phyloP scores from a whole-genome alignment of 1,284 basidiomycete genomes.

The Sporisorium exsertum region DNA sequence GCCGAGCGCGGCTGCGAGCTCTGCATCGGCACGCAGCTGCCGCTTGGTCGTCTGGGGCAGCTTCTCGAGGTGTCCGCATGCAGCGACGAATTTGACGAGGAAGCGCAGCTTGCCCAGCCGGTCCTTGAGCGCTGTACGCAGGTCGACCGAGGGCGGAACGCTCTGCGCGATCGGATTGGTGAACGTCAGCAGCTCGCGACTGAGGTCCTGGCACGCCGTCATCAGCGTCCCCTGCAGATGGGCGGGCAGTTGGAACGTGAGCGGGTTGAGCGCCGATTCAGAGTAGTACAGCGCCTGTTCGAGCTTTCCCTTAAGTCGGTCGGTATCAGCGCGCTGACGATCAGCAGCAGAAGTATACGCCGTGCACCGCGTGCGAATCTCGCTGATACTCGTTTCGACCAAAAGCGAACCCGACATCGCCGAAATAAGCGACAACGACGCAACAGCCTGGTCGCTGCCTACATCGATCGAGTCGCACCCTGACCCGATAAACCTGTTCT shows the following conservation, averaged over 20 bases:
- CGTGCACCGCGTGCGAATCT: constrained; percentile 38
- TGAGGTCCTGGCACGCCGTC: constrained; percentile 78
- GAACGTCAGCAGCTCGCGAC: constrained; percentile 72
- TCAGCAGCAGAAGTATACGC: constrained; percentile 26
- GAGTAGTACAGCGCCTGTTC: constrained; percentile 88
- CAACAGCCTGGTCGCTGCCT: constrained; percentile 15
- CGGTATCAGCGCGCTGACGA: constrained; percentile 62
- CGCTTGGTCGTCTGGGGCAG: constrained; percentile 84
- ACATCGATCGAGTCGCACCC: constrained; percentile 41
- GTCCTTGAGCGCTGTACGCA: constrained; percentile 81
- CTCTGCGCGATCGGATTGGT: constrained; percentile 30
- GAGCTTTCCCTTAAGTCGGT: constrained; percentile 82
- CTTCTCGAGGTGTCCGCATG: constrained; percentile 71
- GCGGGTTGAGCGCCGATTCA: constrained; percentile 79
- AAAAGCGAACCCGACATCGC: constrained; percentile 59
- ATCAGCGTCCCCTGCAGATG: constrained; percentile 80
- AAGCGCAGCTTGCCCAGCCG: constrained; percentile 81
- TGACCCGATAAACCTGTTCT: constrained; percentile 67
- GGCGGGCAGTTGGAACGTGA: constrained; percentile 84
- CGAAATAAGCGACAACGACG: constrained; percentile 62
- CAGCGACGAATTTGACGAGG: constrained; percentile 82
- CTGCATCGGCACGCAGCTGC: constrained; percentile 83
- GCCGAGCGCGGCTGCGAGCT: constrained; percentile 84
- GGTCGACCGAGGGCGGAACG: constrained; percentile 72
- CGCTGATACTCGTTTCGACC: constrained; percentile 50